Evolutionary conservation across 805 yeast genomes (phyloP), one percentile per base, ranked within the genome.

Genomic region (Metschnikowia matae): DNA sequence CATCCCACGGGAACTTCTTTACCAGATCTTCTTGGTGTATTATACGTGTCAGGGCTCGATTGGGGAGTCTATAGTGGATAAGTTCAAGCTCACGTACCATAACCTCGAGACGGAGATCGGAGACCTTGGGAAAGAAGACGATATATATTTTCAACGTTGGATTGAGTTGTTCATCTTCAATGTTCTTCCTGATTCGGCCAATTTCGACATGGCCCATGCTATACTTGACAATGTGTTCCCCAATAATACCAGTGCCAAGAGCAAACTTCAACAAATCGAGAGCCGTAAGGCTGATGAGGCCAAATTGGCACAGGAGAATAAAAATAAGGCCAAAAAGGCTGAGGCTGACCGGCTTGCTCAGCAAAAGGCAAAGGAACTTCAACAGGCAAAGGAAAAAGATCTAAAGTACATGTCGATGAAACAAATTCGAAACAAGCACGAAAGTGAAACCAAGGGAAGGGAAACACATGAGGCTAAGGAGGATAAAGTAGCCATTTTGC

Each of bases 131-230:
- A 18, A 36, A 2, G 40, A 31, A 13, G 59, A 57, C 8, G 59
- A 55, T 18, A 49, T 45, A 43, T 61, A 58, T 48, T 50, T 60
- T 38, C 55, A 54, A 21, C 61, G 66, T 43, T 54, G 70, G 39
- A 46, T 64, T 7, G 71, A 73, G 29, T 59, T 71, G 51, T 65
- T 64, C 49, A 65, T 68, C 15, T 69, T 65, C 53, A 69, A 71
- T 50, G 63, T 73, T 2, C 62, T 70, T 41, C 71, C 75, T 1
- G 62, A 62, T 11, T 51, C 60, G 15, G 65, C 66, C 35, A 54
- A 62, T 32, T 64, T 62, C 40, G 58, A 56, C 5, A 62, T 65
- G 29, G 71, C 78, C 2, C 55, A 46, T 36, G 49, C 29, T 31
- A 55, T 71, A 8, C 60, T 68, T n/a, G 55, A 56, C n/a, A 56